Conservation (phyloP, 2,329 filamentous ascomycete genomes). For the Trichoderma polysporum region DNA sequence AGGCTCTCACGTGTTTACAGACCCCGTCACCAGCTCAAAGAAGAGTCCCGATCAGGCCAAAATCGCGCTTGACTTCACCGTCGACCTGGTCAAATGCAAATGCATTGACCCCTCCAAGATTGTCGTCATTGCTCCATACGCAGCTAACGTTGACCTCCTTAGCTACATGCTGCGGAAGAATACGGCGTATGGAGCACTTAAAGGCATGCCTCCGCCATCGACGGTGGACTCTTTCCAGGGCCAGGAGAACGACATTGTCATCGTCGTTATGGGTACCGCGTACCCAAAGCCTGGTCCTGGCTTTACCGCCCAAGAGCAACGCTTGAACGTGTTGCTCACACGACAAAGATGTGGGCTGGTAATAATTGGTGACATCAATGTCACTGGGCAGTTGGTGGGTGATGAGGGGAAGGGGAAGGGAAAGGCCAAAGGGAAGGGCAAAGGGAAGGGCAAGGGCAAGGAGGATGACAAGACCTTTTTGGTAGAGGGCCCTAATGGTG, state of each 20-base stretch:
- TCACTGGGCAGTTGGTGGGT: neutral
- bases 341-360: constrained; percentile 24
- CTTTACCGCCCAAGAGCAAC: constrained; percentile 20
- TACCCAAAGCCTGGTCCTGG: constrained; percentile 12
- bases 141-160: constrained; percentile 22
- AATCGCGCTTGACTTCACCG: constrained; percentile 24
- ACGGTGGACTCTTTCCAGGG: constrained; percentile 29
- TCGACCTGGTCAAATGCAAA: constrained; percentile 21
- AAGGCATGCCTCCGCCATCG: constrained; percentile 10
- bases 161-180: constrained; percentile 8
- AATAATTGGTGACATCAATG: constrained; percentile 26
- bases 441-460: neutral
- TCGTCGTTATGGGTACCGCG: constrained; percentile 25
- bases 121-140: constrained; percentile 24
- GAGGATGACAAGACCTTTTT: neutral
- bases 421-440: too few relatives aligned
- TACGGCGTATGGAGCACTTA: constrained; percentile 19
- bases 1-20: neutral
- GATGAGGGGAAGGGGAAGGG: neutral
- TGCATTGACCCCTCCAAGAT: constrained; percentile 20
- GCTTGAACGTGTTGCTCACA: constrained; percentile 26
- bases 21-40: neutral
- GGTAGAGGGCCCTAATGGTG: neutral
- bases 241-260: constrained; percentile 25
- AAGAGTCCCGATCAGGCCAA: constrained; percentile 24